Percentiles rank a stretch among this genome's conserved stretches.
Conservation (phyloP, 2,329 filamentous ascomycete genomes). For the Sarocladium kiliense region DNA sequence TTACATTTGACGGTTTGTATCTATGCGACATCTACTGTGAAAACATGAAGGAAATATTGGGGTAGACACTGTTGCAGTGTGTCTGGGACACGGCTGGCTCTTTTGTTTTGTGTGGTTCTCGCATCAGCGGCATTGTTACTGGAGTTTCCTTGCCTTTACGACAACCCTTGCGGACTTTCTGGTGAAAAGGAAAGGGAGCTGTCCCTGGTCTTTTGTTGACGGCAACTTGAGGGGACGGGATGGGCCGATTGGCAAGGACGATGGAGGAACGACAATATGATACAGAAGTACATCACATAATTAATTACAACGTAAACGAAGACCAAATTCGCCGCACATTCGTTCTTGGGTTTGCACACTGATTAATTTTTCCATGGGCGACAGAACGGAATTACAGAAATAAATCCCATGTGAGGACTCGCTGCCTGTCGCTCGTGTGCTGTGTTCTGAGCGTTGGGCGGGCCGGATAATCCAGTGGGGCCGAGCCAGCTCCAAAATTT, state of each 20-base stretch:
- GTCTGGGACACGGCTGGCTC: background rate
- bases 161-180: background rate
- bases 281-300: background rate
- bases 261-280: background rate
- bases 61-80: background rate
- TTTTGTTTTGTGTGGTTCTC: background rate
- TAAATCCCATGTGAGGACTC: too few relatives aligned
- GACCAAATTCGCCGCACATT: background rate
- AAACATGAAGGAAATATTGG: background rate
- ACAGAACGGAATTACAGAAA: too few relatives aligned
- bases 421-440: background rate
- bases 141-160: constrained; percentile 6
- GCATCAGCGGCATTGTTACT: constrained; percentile 6
- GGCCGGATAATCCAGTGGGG: constrained; percentile 5
- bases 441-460: background rate
- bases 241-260: background rate
- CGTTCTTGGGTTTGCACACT: too few relatives aligned
- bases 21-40: background rate
- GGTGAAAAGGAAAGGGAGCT: background rate
- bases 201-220: background rate
- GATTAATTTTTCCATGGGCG: too few relatives aligned
- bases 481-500: constrained; percentile 6
- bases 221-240: background rate
- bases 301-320: constrained; percentile 5
- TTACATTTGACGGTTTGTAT: background rate